Evolutionary conservation across 139 green algal species (phyloP).

Genomic region (Picochlorum sp.): DNA sequence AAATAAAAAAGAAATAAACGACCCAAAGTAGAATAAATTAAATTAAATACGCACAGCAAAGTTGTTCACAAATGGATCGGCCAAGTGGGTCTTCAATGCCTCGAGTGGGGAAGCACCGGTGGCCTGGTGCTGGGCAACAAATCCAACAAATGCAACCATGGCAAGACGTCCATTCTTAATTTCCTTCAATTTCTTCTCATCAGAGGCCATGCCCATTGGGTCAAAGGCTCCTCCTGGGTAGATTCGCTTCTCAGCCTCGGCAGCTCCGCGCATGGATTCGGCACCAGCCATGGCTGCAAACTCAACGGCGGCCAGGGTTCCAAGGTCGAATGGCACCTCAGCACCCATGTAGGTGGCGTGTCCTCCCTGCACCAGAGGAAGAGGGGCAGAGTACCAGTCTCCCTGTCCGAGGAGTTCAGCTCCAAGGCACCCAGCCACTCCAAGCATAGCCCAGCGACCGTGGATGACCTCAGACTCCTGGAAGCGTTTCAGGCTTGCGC

Average conservation of each 20-base stretch:
- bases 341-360: slow-evolving; percentile 65
- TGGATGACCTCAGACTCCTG: slow-evolving; percentile 54
- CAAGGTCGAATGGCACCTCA: slow-evolving; percentile 67
- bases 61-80: slow-evolving; percentile 27
- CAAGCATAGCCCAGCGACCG: slow-evolving; percentile 33
- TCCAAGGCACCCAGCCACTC: slow-evolving; percentile 13
- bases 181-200: slow-evolving; percentile 77
- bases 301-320: slow-evolving; percentile 55
- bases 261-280: slow-evolving; percentile 55
- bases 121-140: slow-evolving; percentile 66
- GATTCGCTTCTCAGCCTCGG: slow-evolving; percentile 50
- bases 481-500: slow-evolving; percentile 23
- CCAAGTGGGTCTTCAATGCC: slow-evolving; percentile 21
- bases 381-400: slow-evolving; percentile 58
- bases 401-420: slow-evolving; percentile 40
- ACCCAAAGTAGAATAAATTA: too few relatives aligned
- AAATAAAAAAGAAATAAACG: too few relatives aligned
- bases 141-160: slow-evolving; percentile 58
- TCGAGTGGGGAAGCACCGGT: slow-evolving; percentile 53
- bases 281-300: slow-evolving; percentile 51
- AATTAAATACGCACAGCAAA: too few relatives aligned
- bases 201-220: slow-evolving; percentile 75
- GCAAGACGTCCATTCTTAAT: slow-evolving; percentile 85
- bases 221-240: slow-evolving; percentile 85
- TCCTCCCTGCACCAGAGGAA: slow-evolving; percentile 62